Evolutionary conservation across 2,329 filamentous ascomycete genomes (phyloP), one percentile per base, ranked within the genome.

Genomic region (Microsporum audouinii): DNA sequence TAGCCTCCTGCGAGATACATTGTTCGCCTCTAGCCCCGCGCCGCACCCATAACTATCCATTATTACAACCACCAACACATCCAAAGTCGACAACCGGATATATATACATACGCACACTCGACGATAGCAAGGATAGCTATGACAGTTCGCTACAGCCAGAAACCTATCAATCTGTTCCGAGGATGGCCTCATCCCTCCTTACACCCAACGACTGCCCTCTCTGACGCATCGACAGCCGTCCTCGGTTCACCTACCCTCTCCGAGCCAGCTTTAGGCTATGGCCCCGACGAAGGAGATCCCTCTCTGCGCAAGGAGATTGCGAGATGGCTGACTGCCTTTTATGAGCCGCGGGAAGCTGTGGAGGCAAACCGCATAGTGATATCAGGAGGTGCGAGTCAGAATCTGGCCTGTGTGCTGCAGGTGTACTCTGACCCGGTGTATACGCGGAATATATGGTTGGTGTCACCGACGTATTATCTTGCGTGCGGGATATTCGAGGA

Each of bases 401-500:
- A 86, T 70, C 72, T 95, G 1, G 89, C 88, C 0, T 88, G 84
- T 68, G 76, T 95, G 2, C 76, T 96, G 57, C 84, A 88, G 71
- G 88, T 88, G 34, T 96, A 88, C 69, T 88, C 89, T 0, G 91
- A 96, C 71, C 88, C 89, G 0, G 73, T 78, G 1, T 87, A 85
- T 68, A 96, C 91, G 0, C 78, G 82, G 53, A 84, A 84, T 65
- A 79, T 95, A 7, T 96, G 89, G 88, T 82, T 91, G 73, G 84
- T 91, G 1, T 84, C 87, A 23, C 91, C 91, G 3, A 87, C 87
- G 55, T 96, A 95, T 71, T 88, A 89, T 73, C 78, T 95, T n/a
- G 88, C 86, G 0, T 91, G 88, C 68, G 81, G 86, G n/a, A 88
- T 95, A 61, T 91, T 96, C 68, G 85, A 88, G 62, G 91, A 96